Evolutionary conservation across 2,329 filamentous ascomycete genomes (phyloP), one percentile per base, ranked within the genome.

Genomic region (Talaromyces verruculosus): DNA sequence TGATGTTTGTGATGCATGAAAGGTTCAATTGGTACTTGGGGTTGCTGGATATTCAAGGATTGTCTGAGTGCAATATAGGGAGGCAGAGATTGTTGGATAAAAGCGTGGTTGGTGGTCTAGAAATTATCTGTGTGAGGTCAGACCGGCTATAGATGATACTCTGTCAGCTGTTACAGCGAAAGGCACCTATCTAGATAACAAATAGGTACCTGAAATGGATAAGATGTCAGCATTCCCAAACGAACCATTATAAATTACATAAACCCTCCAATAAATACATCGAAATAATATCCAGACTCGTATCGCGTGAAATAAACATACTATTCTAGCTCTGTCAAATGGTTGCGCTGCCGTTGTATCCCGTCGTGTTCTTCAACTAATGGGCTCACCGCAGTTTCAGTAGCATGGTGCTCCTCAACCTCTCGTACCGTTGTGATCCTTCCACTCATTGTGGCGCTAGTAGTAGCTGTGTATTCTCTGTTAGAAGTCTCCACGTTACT

Each of bases 391-490:
- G 19, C 61, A 41, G 1, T 5, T 5, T 53, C 59, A 33, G 15
- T 15, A n/a, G 4, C 19, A 13, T 22, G 30, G 33, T 53, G 28
- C 58, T 65, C 64, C n/a, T 66, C 65, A 60, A 51, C 65, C 22
- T 66, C 65, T 33, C 39, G 65, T 33, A 66, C 53, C 4, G 65
- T 66, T 6, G 57, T 45, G 7, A 66, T 66, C 5, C 61, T 43
- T 3, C 41, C 45, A 53, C 43, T 53, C 37, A 33, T 49, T 5
- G 22, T 19, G 3, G 47, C 17, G 37, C 33, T 25, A 19, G n/a
- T 13, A 13, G 51, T 64, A n/a, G 30, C 5, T 11, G 39, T 49
- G 2, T 57, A 41, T 41, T 64, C 62, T 37, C 51, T 58, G 51
- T 28, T 64, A 3, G 51, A 57, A 3, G 19, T 43, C 15, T 64